phyloP scores from a whole-genome alignment of 768 basidiomycete species.

The Megacollybia marginata region DNA sequence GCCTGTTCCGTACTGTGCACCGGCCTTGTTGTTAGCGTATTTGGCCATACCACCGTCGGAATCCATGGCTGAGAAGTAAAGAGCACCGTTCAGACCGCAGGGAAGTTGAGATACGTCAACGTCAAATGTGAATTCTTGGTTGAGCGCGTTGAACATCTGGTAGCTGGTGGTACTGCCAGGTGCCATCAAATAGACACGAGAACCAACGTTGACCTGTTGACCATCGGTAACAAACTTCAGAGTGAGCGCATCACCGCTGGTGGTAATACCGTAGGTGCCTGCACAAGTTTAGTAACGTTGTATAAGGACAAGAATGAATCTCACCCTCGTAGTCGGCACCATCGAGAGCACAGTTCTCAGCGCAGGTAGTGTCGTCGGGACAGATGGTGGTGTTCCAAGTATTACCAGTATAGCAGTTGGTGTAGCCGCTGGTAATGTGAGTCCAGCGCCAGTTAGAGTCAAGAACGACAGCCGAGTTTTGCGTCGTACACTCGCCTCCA shows the following conservation, averaged over 20 bases:
- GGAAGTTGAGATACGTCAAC: slow-evolving; percentile 36
- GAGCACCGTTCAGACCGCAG: slow-evolving; percentile 38
- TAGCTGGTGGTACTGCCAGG: slow-evolving; percentile 19
- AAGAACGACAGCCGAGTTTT: slow-evolving; percentile 19
- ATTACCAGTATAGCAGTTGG: slow-evolving; percentile 50
- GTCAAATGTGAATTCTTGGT: slow-evolving; percentile 39
- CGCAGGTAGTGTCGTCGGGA: slow-evolving; percentile 41
- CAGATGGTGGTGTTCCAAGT: slow-evolving; percentile 45
- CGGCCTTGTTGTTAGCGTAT: slow-evolving; percentile 18
- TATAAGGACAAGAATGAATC: slow-evolving; percentile 2
- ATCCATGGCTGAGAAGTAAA: slow-evolving; percentile 37
- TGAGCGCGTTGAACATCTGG: slow-evolving; percentile 18
- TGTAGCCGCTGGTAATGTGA: slow-evolving; percentile 25
- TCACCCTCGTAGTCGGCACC: slow-evolving; percentile 21
- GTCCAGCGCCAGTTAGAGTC: slow-evolving; percentile 34
- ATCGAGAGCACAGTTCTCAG: slow-evolving; percentile 33
- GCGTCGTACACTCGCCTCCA: slow-evolving; percentile 22
- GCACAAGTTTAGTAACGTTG: slow-evolving; percentile 14
- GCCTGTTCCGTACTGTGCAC: slow-evolving; percentile 19
- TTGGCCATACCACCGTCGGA: slow-evolving; percentile 28
- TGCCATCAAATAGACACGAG: slow-evolving; percentile 26
- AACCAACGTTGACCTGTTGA: slow-evolving; percentile 7
- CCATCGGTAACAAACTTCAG: slow-evolving; percentile 23
- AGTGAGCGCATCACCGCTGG: slow-evolving; percentile 21
- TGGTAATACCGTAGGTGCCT: slow-evolving; percentile 30